These are phyloP conservation scores for Talaromyces nanjingensis DNA, from an alignment of 495 filamentous ascomycete species.

Conservation along the genomic window DNA sequence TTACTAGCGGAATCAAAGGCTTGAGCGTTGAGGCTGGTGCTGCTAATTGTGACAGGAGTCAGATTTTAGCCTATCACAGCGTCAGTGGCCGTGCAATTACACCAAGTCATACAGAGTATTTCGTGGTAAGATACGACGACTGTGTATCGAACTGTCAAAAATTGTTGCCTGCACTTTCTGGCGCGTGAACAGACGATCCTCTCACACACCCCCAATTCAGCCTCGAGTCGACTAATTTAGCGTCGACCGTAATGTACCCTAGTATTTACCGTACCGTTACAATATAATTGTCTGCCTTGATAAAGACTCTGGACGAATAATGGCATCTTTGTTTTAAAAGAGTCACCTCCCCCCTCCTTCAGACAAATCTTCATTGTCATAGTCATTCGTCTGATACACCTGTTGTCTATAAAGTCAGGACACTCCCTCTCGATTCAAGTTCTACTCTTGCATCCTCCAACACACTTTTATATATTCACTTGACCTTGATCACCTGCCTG, in stretches of 20 bases:
- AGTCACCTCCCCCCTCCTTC: background rate
- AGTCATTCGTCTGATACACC: background rate
- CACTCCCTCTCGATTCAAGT: background rate
- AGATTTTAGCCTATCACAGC: background rate
- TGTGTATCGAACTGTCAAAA: background rate
- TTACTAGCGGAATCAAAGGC: background rate
- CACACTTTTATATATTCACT: background rate
- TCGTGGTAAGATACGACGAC: background rate
- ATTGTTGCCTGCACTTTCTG: background rate
- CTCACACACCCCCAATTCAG: background rate
- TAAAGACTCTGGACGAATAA: background rate
- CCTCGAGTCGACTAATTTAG: background rate
- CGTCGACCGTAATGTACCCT: background rate
- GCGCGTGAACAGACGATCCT: background rate
- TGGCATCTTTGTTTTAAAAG: background rate
- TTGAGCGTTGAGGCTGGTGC: background rate
- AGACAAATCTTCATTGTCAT: background rate
- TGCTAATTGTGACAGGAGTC: background rate
- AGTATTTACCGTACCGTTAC: background rate
- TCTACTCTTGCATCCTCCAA: background rate
- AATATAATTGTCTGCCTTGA: background rate
- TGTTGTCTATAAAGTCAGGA: background rate
- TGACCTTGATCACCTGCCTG: background rate
- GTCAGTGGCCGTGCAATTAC: background rate
- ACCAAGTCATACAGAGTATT: background rate